Evolutionary conservation across 441 rosid genomes (phyloP).

Genomic region (Pelargonium fulgidum): DNA sequence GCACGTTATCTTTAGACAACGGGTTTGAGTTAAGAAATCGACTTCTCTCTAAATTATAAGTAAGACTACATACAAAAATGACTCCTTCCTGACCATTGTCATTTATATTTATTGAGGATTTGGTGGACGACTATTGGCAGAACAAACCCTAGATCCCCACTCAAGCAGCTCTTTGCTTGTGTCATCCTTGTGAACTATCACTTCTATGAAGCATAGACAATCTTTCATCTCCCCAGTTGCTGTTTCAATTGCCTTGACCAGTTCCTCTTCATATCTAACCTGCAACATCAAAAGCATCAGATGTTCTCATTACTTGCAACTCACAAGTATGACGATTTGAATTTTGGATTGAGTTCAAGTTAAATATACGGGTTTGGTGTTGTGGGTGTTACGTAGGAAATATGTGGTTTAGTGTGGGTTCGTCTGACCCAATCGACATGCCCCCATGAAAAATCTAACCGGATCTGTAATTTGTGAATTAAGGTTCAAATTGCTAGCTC

Average conservation of each 20-base stretch:
- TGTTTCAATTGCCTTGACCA: neutral
- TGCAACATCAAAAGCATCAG: neutral
- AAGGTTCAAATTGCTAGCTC: too few species aligned
- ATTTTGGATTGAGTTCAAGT: too few species aligned
- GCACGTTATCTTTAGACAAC: too few species aligned
- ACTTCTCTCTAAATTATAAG: neutral
- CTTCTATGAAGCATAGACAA: conserved; percentile 7
- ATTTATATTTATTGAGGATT: neutral
- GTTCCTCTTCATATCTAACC: neutral
- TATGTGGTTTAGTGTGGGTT: too few species aligned
- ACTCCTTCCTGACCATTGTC: too few species aligned
- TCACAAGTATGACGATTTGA: too few species aligned
- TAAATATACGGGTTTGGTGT: too few species aligned
- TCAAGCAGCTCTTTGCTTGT: neutral
- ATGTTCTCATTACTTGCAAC: neutral
- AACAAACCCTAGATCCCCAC: conserved; percentile 2
- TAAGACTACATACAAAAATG: neutral
- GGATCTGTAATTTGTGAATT: too few species aligned
- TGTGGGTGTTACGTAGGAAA: too few species aligned
- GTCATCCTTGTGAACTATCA: neutral
- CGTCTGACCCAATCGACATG: too few species aligned
- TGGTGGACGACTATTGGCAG: neutral
- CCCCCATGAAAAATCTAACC: too few species aligned
- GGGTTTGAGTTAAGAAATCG: too few species aligned
- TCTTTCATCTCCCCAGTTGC: neutral